Evolutionary conservation across 805 yeast genomes (phyloP).

Genomic region (Jamesozyma lodderae): DNA sequence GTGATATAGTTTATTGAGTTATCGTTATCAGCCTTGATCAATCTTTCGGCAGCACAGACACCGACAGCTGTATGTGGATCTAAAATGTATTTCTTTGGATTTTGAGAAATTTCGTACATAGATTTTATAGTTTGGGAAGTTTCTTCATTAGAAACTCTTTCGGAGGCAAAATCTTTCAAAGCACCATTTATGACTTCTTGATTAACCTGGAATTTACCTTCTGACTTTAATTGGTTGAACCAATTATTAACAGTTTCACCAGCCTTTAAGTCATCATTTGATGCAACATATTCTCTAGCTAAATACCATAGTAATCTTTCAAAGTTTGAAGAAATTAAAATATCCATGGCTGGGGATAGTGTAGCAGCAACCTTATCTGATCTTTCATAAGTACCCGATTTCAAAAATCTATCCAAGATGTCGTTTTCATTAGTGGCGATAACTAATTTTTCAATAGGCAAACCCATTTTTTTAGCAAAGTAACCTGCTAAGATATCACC

Average conservation of each 20-base stretch:
- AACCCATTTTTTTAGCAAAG: constrained; percentile 90
- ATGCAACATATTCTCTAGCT: constrained; percentile 56
- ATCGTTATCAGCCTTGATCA: constrained; percentile 41
- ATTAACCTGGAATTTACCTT: constrained; percentile 71
- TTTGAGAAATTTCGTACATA: constrained; percentile 48
- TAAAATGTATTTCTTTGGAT: constrained; percentile 60
- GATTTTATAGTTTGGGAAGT: constrained; percentile 72
- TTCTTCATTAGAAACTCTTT: constrained; percentile 67
- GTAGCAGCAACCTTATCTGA: constrained; percentile 72
- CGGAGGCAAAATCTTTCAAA: constrained; percentile 60
- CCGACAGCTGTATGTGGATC: constrained; percentile 99
- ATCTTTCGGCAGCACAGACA: constrained; percentile 63
- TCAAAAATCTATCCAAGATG: constrained; percentile 85
- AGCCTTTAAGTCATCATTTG: constrained; percentile 56
- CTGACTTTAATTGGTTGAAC: constrained; percentile 69
- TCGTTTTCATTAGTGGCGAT: constrained; percentile 96
- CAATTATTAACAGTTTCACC: constrained; percentile 63
- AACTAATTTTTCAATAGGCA: constrained; percentile 77
- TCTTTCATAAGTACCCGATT: constrained; percentile 79
- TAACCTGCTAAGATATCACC: constrained; percentile 97
- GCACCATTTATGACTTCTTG: constrained; percentile 58
- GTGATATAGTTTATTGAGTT: constrained; percentile 49
- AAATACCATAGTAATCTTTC: constrained; percentile 95
- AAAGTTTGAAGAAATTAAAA: constrained; percentile 86
- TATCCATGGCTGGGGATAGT: constrained; percentile 97